Base-by-base conservation (phyloP, 2,329 filamentous ascomycete species). In the Alternaria longipes region DNA sequence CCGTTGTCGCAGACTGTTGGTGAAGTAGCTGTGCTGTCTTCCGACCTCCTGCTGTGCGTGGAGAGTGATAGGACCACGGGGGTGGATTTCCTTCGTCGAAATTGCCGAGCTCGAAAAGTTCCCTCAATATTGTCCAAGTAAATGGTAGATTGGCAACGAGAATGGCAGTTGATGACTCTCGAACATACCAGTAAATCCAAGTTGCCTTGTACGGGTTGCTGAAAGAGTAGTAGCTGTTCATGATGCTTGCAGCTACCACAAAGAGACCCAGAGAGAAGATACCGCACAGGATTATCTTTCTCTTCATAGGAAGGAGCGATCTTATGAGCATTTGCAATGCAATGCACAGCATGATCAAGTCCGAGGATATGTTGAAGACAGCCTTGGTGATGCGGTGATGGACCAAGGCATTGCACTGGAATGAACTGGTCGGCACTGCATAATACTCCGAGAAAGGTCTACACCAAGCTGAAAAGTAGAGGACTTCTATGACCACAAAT, bases 261-360 rank as follows among this genome's bases (percentile, higher is more conserved):
- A 84, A 85, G 34, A 77, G 67, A 4, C 87, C 87, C 0, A 89
- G 76, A 3, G 82, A 83, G 72, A 90, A 88, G 56, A 89, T 82
- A 45, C 77, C 80, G 58, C 84, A 82, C 0, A 89, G 79, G 1
- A 87, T 81, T 0, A 86, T 49, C 69, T 89, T 89, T 49, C 85
- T 78, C 42, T 78, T 77, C 58, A 78, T 70, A 0, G 81, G 81
- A 5, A 84, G 69, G 3, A 76, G 68, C 44, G 79, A 78, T 16
- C 78, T 74, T 34, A 83, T 68, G 54, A 84, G 80, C 73, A 84
- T 81, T 5, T 81, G 81, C 1, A 84, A 71, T 3, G 78, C 80
- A 40, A 84, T 80, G 20, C 68, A 73, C 14, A 84, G 70, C 74
- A 84, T 82, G 56, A 80, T 68, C n/a, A 80, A 34, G 56, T 84